Base-by-base conservation (phyloP, 2,329 filamentous ascomycete species). In the Penicillium oxalicum region DNA sequence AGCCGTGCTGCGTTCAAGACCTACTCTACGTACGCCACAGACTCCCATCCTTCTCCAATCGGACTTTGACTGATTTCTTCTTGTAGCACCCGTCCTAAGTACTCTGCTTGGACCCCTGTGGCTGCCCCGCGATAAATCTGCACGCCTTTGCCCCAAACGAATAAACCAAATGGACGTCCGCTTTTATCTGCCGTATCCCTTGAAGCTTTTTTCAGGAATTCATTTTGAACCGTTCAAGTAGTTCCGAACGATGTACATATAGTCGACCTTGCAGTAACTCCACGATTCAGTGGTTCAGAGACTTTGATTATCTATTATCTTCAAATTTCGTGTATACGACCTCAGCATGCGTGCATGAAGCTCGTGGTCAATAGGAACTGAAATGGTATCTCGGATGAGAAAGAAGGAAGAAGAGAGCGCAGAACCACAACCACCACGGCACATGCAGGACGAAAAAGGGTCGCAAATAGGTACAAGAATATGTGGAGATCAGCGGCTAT, bases 1-100 rank as follows among this genome's bases (percentile, higher is more conserved):
- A 86, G 80, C 53, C 81, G 86, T 54, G 88, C 80, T 50, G 91
- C 90, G 36, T 98, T 84, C 77, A 94, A 88, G 77, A 83, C 93
- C 32, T 98, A 96, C 74, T 95, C 78, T 76, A 98, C 93, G 91
- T 97, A 73, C 71, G 91, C 18, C 7, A 12, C n/a, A 25, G 9
- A 18, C 13, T 18, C 9, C 25, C 6, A 5, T 35, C 7, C 8
- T 5, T 25, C 0, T 26, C 11, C 13, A 3, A 9, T 42, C 35
- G 29, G n/a, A 46, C n/a, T 39, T 36, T 24, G 26, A 29, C 48
- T 56, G 47, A 57, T 40, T 12, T 32, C 26, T 12, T 13, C 18
- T 11, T 39, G 36, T 18, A 68, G 66, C 42, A 61, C 58, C 51
- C 60, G 59, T 44, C 64, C 66, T 45, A 68, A 68, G 61, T 60